A percentile compares a stretch with the other conserved stretches of the same genome.
These are phyloP conservation scores for Zasmidium angulare DNA, from an alignment of 2,329 filamentous ascomycete species.

Conservation along the genomic window DNA sequence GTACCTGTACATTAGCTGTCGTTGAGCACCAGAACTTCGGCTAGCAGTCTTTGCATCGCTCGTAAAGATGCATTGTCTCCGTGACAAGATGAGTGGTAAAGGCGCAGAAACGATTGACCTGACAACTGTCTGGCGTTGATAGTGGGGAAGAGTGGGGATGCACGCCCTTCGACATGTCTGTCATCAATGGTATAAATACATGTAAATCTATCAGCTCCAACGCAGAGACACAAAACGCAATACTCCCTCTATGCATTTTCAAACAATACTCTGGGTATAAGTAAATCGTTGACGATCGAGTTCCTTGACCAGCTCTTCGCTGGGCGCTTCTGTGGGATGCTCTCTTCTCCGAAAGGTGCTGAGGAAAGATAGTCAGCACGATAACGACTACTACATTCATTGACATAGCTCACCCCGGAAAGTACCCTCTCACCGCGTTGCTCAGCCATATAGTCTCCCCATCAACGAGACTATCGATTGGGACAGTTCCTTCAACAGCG, in stretches of 20 bases:
- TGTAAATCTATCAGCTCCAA: not conserved
- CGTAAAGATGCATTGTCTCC: too few species aligned
- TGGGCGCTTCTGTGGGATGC: not conserved
- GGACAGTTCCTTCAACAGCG: constrained; percentile 65
- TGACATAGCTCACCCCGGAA: constrained; percentile 16
- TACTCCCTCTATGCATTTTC: not conserved
- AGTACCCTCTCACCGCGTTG: constrained; percentile 81
- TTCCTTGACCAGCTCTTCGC: not conserved
- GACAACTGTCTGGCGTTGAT: too few species aligned
- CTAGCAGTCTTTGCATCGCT: too few species aligned
- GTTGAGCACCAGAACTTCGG: too few species aligned
- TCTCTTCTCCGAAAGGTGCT: not conserved
- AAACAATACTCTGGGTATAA: not conserved
- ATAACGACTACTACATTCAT: not conserved
- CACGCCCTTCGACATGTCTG: not conserved
- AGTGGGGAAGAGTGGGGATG: not conserved
- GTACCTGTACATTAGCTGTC: not conserved
- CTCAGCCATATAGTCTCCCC: constrained; percentile 86
- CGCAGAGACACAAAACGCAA: not conserved
- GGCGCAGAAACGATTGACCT: too few species aligned
- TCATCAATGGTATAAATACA: not conserved
- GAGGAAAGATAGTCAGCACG: not conserved
- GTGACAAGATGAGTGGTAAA: too few species aligned
- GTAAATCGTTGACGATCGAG: not conserved
- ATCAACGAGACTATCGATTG: constrained; percentile 59